Evolutionary conservation across 768 basidiomycete species (phyloP).

Genomic region (Mycena pura): DNA sequence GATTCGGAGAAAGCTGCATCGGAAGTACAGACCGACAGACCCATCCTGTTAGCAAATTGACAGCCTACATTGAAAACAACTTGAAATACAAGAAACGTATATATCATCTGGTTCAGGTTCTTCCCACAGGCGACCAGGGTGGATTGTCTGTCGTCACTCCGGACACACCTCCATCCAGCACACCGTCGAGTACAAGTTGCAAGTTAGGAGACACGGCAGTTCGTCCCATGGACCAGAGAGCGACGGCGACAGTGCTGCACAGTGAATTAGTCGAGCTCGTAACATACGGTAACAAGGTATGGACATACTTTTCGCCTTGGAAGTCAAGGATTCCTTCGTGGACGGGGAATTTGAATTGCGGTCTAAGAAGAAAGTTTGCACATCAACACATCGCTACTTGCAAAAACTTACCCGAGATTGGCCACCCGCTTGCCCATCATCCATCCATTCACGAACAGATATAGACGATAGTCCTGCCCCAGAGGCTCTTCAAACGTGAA

Average conservation of each 20-base stretch:
- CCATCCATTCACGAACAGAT: constrained; percentile 87
- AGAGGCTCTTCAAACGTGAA: constrained; percentile 70
- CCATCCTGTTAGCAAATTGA: too few species aligned
- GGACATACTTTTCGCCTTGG: constrained; percentile 68
- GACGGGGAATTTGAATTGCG: constrained; percentile 83
- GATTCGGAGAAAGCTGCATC: too few species aligned
- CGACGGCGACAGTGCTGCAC: constrained; percentile 62
- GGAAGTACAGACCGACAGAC: too few species aligned
- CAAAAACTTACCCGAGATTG: constrained; percentile 63
- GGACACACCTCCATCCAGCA: constrained; percentile 73
- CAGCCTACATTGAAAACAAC: too few species aligned
- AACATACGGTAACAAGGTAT: not conserved
- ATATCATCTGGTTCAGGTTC: constrained; percentile 12
- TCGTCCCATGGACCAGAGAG: constrained; percentile 71
- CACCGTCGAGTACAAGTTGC: constrained; percentile 58
- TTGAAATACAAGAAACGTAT: not conserved
- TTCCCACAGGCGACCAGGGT: constrained; percentile 52
- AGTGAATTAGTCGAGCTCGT: not conserved
- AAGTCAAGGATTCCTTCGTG: constrained; percentile 83
- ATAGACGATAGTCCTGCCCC: constrained; percentile 72
- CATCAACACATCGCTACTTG: not conserved
- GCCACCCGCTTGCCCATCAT: constrained; percentile 85
- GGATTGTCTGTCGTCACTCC: constrained; percentile 65
- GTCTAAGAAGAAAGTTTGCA: constrained; percentile 45
- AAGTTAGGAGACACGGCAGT: constrained; percentile 57